phyloP scores from a whole-genome alignment of 106 monocot genomes.

The Cymbidium sinense region DNA sequence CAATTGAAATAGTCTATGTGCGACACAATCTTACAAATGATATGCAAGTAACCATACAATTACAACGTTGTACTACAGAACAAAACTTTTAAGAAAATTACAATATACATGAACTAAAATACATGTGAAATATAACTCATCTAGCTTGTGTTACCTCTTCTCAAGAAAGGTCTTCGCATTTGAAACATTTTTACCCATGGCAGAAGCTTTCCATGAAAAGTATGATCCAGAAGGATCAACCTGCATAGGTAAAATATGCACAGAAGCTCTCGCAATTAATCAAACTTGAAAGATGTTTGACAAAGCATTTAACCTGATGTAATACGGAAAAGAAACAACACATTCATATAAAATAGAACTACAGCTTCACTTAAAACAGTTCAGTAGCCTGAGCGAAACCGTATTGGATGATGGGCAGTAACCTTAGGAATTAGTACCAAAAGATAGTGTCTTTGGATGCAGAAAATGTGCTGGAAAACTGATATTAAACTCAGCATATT shows the following conservation, averaged over 20 bases:
- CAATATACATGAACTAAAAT: not conserved
- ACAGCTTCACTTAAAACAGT: not conserved
- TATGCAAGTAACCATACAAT: not conserved
- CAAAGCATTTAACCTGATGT: not conserved
- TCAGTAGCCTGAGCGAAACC: not conserved
- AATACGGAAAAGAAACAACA: not conserved
- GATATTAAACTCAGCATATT: not conserved
- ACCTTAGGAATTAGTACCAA: not conserved
- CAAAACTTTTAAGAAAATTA: not conserved
- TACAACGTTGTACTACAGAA: not conserved
- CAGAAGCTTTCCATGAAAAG: constrained; percentile 99
- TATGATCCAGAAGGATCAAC: constrained; percentile 98
- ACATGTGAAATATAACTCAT: constrained; percentile 3
- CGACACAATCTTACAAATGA: no score
- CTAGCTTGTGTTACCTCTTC: constrained; percentile 37
- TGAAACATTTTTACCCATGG: constrained; percentile 98
- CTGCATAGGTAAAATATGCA: constrained; percentile 22
- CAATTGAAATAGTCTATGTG: not conserved
- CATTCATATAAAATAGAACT: not conserved
- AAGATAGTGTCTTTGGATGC: not conserved
- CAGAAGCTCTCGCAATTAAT: not conserved
- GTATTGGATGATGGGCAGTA: not conserved
- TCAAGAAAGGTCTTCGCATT: constrained; percentile 99
- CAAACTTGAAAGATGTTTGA: not conserved
- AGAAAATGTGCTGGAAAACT: not conserved